Conservation (phyloP, 2,329 filamentous ascomycete genomes). For the Fusarium compactum region DNA sequence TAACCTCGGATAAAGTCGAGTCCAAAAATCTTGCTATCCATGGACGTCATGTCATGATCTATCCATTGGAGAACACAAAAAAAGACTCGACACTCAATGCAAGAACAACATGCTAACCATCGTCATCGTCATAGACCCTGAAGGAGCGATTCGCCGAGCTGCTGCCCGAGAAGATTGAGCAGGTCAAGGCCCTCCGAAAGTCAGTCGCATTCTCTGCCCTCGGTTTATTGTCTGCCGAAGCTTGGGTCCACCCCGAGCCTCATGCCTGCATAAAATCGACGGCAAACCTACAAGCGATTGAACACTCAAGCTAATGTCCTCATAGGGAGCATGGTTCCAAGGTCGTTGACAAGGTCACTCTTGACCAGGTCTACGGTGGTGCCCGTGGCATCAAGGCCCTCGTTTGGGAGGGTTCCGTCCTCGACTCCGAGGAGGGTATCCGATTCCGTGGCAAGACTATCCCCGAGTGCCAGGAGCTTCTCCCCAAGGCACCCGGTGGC, state of each 20-base stretch:
- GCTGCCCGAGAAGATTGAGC: constrained; percentile 95
- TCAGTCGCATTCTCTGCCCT: constrained; percentile 61
- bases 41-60: constrained; percentile 9
- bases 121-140: constrained; percentile 73
- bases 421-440: constrained; percentile 99
- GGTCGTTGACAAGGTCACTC: constrained; percentile 96
- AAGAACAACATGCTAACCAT: constrained; percentile 16
- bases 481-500: constrained; percentile 96
- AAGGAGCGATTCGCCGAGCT: constrained; percentile 99
- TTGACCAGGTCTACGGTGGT: constrained; percentile 99
- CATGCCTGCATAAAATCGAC: constrained; percentile 7
- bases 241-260: constrained; percentile 26
- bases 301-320: constrained; percentile 36
- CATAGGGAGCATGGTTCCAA: constrained; percentile 91
- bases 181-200: constrained; percentile 99
- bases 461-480: constrained; percentile 96
- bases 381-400: constrained; percentile 98
- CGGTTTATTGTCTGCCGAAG: constrained; percentile 31
- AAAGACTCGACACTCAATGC: neutral
- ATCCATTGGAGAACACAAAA: constrained; percentile 4
- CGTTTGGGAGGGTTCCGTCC: constrained; percentile 98
- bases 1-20: constrained; percentile 22
- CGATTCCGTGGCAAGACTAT: constrained; percentile 99
- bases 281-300: constrained; percentile 20
- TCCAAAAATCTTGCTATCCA: constrained; percentile 13